Base-by-base conservation (phyloP, 1,284 basidiomycete genomes). In the Mycena sp. region DNA sequence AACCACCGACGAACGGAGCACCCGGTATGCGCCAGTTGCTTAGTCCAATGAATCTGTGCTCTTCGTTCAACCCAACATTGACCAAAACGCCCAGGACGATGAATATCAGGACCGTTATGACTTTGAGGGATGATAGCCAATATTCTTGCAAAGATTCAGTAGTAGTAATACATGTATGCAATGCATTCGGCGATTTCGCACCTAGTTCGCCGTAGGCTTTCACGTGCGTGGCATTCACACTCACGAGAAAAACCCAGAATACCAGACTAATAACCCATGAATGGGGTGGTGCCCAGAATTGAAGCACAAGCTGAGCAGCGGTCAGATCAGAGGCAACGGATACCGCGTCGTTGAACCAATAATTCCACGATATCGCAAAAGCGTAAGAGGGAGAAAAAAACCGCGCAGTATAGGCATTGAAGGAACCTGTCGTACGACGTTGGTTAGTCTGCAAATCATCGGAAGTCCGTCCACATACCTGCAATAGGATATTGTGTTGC, bases 311-410 rank as follows among this genome's bases (percentile, higher is more conserved):
- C 67, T 93, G 91, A 0, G 91, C 91, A 11, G 91, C 91, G 10
- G 88, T 90, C 29, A 93, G 80, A 71, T 93, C 91, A 0, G 88
- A 89, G 0, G 91, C 91, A 21, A 93, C 85, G 1, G 90, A 91
- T 11, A 93, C 1, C n/a, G 91, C 90, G 70, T 92, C 91, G 69
- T 93, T 93, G 78, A 92, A 90, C 91, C 90, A 93, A 70, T 92
- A 93, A 70, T 93, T 93, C 90, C 90, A 93, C 4, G 79, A 78
- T 32, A 84, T 69, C 3, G 82, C 81, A 64, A 83, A 84, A 1
- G 89, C 90, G 71, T 91, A 93, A 0, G 89, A 86, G 0, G 92
- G 91, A 3, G 90, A 92, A 73, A 93, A 89, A 76, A 93, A 93
- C 35, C 92, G 87, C 3, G 86, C 88, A 0, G 90, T 80, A 69